phyloP scores from a whole-genome alignment of 495 filamentous ascomycete genomes.

The Daldinia concentrica region DNA sequence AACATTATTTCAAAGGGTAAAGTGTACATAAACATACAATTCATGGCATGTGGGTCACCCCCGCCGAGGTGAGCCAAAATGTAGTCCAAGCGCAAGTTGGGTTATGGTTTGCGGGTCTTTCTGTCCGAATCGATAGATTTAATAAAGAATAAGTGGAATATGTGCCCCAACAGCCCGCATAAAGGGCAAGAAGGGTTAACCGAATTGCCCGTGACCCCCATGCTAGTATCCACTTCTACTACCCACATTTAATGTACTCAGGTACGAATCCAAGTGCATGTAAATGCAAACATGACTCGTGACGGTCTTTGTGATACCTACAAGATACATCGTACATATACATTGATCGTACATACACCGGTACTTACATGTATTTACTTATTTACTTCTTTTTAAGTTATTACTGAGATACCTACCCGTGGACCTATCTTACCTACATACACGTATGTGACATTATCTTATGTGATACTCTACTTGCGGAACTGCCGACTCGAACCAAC shows the following conservation, averaged over 20 bases:
- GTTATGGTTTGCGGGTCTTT: slow-evolving; percentile 3
- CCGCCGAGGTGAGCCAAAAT: slow-evolving; percentile 35
- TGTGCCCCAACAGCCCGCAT: neutral
- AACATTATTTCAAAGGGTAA: too few relatives aligned
- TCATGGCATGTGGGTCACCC: slow-evolving; percentile 10
- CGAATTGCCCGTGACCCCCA: slow-evolving; percentile 30
- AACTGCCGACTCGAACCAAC: neutral
- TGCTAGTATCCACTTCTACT: neutral
- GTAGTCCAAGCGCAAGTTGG: slow-evolving; percentile 22
- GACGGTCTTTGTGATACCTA: slow-evolving; percentile 3
- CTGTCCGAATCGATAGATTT: neutral
- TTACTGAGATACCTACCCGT: neutral
- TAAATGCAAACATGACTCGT: slow-evolving; percentile 10
- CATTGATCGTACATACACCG: neutral
- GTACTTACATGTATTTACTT: too few relatives aligned
- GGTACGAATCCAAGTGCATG: neutral
- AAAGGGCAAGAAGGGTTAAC: slow-evolving; percentile 33
- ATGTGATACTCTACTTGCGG: slow-evolving; percentile 17
- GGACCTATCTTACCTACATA: neutral
- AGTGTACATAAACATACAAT: neutral
- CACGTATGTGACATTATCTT: neutral
- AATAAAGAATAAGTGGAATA: too few relatives aligned
- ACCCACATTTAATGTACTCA: slow-evolving; percentile 5
- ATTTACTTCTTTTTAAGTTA: neutral
- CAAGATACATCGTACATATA: neutral